phyloP scores from a whole-genome alignment of 2,329 filamentous ascomycete species.

The Gremmenia infestans region DNA sequence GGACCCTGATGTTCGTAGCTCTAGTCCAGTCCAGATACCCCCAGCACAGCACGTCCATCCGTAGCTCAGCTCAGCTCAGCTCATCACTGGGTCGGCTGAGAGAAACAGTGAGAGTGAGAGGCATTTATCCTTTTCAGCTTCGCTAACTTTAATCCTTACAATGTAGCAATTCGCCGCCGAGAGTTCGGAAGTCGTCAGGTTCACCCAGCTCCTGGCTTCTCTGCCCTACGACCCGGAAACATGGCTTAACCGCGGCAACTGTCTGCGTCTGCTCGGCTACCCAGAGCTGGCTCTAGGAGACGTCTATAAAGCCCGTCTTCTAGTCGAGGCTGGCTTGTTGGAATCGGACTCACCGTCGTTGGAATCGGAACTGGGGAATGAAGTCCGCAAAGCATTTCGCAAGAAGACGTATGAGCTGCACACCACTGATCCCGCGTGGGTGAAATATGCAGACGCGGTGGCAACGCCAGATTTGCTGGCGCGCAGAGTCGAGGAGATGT shows the following conservation, averaged over 20 bases:
- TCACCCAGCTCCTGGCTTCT: slow-evolving; percentile 18
- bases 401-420: slow-evolving; percentile 23
- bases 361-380: slow-evolving; percentile 17
- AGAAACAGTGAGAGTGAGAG: too few relatives aligned
- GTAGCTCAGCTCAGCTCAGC: background rate
- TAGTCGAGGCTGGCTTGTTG: slow-evolving; percentile 22
- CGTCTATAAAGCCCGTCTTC: slow-evolving; percentile 29
- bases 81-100: background rate
- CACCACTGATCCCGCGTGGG: slow-evolving; percentile 22
- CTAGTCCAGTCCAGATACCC: background rate
- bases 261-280: slow-evolving; percentile 26
- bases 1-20: slow-evolving; percentile 20
- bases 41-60: slow-evolving; percentile 1
- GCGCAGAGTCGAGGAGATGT: slow-evolving; percentile 14
- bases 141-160: slow-evolving; percentile 5
- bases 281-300: slow-evolving; percentile 32
- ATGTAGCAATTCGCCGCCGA: slow-evolving; percentile 19
- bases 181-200: slow-evolving; percentile 13
- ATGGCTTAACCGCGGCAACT: slow-evolving; percentile 25
- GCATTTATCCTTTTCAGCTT: background rate
- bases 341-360: too few relatives aligned
- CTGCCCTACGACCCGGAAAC: slow-evolving; percentile 26
- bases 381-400: slow-evolving; percentile 25
- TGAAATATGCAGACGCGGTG: slow-evolving; percentile 17
- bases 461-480: slow-evolving; percentile 20